Conservation (phyloP, 345 rosid genomes). For the Populus ilicifolia region DNA sequence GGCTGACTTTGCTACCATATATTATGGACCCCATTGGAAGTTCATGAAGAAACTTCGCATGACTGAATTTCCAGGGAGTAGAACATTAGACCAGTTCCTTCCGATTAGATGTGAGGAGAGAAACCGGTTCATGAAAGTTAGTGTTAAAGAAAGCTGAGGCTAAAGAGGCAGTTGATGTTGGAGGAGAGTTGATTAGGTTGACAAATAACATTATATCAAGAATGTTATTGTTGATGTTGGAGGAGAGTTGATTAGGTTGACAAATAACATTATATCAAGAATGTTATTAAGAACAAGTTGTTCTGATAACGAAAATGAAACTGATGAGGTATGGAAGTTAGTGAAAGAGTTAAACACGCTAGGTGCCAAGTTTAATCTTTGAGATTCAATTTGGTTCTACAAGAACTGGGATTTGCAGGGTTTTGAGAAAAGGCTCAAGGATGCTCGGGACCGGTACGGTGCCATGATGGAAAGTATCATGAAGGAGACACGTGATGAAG, state of each 20-base stretch:
- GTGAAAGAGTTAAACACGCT: constrained; percentile 57
- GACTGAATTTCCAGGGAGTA: constrained; percentile 56
- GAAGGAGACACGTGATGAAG: constrained; percentile 2
- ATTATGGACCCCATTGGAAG: constrained; percentile 68
- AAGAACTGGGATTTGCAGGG: constrained; percentile 64
- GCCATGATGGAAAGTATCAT: constrained; percentile 63
- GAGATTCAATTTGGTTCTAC: constrained; percentile 69
- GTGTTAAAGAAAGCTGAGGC: constrained; percentile 38
- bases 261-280: constrained; percentile 55
- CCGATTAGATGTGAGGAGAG: constrained; percentile 47
- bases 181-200: constrained; percentile 51
- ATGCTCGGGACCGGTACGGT: constrained; percentile 54
- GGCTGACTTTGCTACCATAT: constrained; percentile 60
- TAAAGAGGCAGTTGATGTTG: constrained; percentile 37
- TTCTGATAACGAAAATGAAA: constrained; percentile 33
- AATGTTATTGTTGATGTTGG: constrained; percentile 48
- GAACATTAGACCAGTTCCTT: constrained; percentile 40
- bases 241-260: constrained; percentile 49
- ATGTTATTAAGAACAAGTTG: constrained; percentile 54
- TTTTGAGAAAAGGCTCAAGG: constrained; percentile 49
- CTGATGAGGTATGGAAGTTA: constrained; percentile 46
- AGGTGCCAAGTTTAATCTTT: constrained; percentile 50
- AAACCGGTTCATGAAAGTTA: constrained; percentile 30
- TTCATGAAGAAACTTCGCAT: constrained; percentile 75
- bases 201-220: constrained; percentile 56